phyloP scores from a whole-genome alignment of 2,329 filamentous ascomycete genomes.

The Thielaviopsis cerberus region DNA sequence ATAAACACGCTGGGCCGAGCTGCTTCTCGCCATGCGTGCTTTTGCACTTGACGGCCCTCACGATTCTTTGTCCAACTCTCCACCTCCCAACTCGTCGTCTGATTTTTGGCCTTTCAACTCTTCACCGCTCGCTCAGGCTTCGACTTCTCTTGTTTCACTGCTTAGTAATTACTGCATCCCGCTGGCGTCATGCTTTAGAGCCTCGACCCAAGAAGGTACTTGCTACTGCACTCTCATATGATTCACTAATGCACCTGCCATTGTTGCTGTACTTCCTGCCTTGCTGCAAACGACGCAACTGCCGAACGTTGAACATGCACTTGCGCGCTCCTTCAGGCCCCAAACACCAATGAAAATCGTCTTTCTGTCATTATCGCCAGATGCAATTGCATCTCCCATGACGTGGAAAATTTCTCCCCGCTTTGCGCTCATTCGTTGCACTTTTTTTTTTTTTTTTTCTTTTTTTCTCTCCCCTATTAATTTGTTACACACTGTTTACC shows the following conservation, averaged over 20 bases:
- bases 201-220: neutral
- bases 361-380: neutral
- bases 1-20: neutral
- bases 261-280: too few species aligned
- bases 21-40: neutral
- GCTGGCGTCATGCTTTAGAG: neutral
- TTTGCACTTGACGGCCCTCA: neutral
- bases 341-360: neutral
- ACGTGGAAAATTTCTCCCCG: neutral
- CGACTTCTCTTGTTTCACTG: neutral
- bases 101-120: neutral
- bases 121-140: neutral
- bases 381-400: neutral
- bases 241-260: neutral
- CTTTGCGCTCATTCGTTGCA: neutral
- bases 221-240: neutral
- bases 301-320: neutral
- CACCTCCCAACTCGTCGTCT: neutral
- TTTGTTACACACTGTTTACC: neutral
- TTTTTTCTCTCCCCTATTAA: conserved; percentile 1
- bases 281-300: too few species aligned
- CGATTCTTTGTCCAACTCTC: neutral
- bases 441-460: neutral
- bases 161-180: neutral
- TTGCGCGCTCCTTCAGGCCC: neutral